Base-by-base conservation (phyloP, 78 protist genomes). In the Dictyostelium purpureum region DNA sequence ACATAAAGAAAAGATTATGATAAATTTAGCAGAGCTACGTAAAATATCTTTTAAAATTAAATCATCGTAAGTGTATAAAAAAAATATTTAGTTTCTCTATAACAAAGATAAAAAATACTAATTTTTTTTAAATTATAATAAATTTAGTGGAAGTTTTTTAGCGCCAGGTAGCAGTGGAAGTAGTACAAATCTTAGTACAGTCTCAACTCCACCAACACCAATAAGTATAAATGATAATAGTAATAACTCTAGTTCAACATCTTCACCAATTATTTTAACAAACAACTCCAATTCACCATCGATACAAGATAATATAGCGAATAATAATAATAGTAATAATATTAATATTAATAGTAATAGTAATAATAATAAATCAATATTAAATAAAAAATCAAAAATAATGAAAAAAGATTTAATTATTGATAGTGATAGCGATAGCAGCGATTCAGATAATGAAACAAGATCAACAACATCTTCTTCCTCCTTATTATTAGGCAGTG, bases 1-100 rank as follows among this genome's bases (percentile, higher is more conserved):
- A 61, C 31, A 61, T 61, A 61, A 61, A 74, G 80, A 74, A 31
- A 74, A 74, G 56, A 35, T 85, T 4, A 59, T 85, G 28, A 73
- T 85, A 4, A 85, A 85, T 45, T 57, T 85, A 37, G n/a, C 47
- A 16, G 91, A 85, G 47, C 31, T 85, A 21, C 59, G 52, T 42
- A 85, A 85, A 61, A 40, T 85, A 6, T 85, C 91, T 33, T 21
- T 66, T 11, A 40, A 47, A 19, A 70, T 43, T 28, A 42, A 28
- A 45, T 45, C 31, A 38, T 79, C 74, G 78, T 66, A 51, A 49
- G 78, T 71, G 49, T 45, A 40, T 26, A 2, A 63, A 31, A 7
- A 63, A 7, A 11, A 63, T 63, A 16, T 28, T 7, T 4, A 63
- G 16, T 63, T 28, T 6, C 5, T 18, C 12, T 7, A 63, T 38